Evolutionary conservation across 257 asterid species (phyloP).

Genomic region (Solanum chmielewskii): DNA sequence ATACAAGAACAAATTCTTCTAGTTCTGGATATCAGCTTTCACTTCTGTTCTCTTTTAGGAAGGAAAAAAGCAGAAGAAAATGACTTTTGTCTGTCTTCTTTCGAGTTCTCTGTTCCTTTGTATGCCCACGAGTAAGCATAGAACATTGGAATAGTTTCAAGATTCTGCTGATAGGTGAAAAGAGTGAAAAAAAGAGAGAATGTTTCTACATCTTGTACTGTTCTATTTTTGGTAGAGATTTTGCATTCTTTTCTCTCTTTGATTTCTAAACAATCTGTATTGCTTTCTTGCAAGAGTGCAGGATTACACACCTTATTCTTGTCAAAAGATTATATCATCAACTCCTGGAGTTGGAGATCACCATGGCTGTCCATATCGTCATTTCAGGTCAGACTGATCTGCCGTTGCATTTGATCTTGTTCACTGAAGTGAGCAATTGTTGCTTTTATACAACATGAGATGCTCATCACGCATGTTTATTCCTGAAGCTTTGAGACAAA

Average conservation of each 20-base stretch:
- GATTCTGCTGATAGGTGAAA: not conserved
- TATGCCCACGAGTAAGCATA: not conserved
- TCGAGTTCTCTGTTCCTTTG: not conserved
- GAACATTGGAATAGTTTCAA: not conserved
- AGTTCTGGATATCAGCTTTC: not conserved
- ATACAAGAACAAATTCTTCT: not conserved
- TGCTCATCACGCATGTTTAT: not conserved
- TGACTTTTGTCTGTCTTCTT: not conserved
- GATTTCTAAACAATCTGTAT: not conserved
- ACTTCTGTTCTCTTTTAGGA: not conserved
- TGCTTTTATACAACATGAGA: not conserved
- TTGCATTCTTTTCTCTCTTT: not conserved
- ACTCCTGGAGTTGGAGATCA: conserved; percentile 95
- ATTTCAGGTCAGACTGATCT: conserved; percentile 64
- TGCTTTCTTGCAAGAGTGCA: conserved; percentile 15
- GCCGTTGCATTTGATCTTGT: not conserved
- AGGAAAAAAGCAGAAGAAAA: not conserved
- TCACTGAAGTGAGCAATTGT: not conserved
- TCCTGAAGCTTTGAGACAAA: not conserved
- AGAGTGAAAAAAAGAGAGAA: not conserved
- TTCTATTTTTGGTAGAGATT: not conserved
- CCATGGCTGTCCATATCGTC: conserved; percentile 96
- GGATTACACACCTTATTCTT: conserved; percentile 96
- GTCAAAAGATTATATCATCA: conserved; percentile 76
- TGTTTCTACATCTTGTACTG: not conserved